Evolutionary conservation across 179 eudicot genomes (phyloP), one percentile per base, ranked within the genome.

Genomic region (Pouteria campechiana): DNA sequence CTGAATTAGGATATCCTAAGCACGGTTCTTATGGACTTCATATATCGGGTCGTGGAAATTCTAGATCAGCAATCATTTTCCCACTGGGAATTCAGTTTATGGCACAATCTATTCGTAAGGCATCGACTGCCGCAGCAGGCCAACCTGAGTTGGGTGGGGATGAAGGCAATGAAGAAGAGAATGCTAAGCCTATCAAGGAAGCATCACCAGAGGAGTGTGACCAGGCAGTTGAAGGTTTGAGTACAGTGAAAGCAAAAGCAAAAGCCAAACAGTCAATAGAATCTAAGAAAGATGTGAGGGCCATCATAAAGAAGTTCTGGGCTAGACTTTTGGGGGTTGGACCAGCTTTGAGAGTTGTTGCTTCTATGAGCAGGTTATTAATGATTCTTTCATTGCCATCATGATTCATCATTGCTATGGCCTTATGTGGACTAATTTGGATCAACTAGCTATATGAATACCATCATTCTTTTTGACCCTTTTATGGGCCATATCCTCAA

Each of bases 171-270:
- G 76, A 74, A 56, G 75, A 67, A 25, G 53, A 57, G 45, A 55
- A 38, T 52, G 48, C 47, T 41, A 39, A 72, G 37, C 73, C 60
- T 45, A 65, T 48, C 36, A 84, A 78, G 63, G 95, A 81, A 60
- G 44, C 95, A 43, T 84, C 95, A 40, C 87, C 95, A 9, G 95
- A 78, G 64, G 92, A 81, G 32, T 84, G 95, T 61, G 95, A 84
- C 58, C 77, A 81, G 48, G 95, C 95, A 15, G 95, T 84, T 46
- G 92, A 77, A 67, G 95, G 79, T 52, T 68, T 84, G 54, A 81
- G 75, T 50, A 58, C 71, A 11, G 75, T 58, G 51, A 72, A 64
- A 54, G 76, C 81, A 25, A 84, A 84, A 72, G 90, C 95, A 23
- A 83, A 75, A 62, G 83, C 86, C 13, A 84, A 75, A 75, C 69